Percentiles rank a stretch among this genome's conserved stretches.
phyloP scores from a whole-genome alignment of 148 eudicot species.

The Amaranthus hypochondriacus region DNA sequence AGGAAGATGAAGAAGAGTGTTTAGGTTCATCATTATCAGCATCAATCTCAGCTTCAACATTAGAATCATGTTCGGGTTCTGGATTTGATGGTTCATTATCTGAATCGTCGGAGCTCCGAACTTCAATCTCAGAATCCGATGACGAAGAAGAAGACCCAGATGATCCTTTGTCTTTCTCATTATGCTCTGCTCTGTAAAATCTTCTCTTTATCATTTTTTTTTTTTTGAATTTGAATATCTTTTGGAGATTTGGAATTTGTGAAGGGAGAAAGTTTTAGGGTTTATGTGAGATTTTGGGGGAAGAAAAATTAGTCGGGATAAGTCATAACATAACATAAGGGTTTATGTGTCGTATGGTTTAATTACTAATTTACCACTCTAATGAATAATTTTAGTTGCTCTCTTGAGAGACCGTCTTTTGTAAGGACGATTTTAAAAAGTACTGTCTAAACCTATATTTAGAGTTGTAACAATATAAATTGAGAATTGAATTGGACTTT shows the following conservation, averaged over 20 bases:
- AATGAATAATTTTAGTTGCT: too few relatives aligned
- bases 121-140: constrained; percentile 64
- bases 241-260: neutral
- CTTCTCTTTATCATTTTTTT: constrained; percentile 81
- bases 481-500: too few relatives aligned
- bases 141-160: constrained; percentile 63
- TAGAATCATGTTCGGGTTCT: constrained; percentile 23
- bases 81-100: constrained; percentile 25
- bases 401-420: too few relatives aligned
- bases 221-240: neutral
- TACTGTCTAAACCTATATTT: too few relatives aligned
- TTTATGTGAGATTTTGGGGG: constrained; percentile 25
- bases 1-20: constrained; percentile 42
- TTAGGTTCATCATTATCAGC: constrained; percentile 11
- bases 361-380: too few relatives aligned
- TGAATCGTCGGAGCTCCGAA: constrained; percentile 36
- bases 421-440: too few relatives aligned
- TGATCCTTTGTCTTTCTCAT: constrained; percentile 47
- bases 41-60: constrained; percentile 31
- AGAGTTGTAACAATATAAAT: too few relatives aligned
- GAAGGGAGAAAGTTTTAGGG: constrained; percentile 14
- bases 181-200: constrained; percentile 67
- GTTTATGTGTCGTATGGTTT: too few relatives aligned
- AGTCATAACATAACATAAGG: too few relatives aligned
- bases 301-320: neutral